phyloP scores from a whole-genome alignment of 768 basidiomycete species.

The Amanita molliuscula region DNA sequence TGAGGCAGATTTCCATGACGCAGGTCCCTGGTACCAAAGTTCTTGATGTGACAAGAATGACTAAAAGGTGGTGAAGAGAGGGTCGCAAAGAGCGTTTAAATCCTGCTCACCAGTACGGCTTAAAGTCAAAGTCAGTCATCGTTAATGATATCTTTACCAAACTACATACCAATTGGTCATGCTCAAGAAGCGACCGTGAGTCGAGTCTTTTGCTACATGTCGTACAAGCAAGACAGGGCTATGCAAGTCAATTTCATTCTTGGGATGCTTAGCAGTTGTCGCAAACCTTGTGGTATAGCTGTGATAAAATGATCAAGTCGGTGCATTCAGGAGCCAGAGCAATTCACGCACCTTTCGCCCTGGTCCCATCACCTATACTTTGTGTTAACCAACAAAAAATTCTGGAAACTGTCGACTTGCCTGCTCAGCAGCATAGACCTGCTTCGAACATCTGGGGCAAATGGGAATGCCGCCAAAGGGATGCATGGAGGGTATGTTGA shows the following conservation, averaged over 20 bases:
- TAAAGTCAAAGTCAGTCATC: neutral
- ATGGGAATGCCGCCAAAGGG: conserved; percentile 61
- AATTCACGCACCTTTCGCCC: conserved; percentile 62
- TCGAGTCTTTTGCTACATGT: conserved; percentile 72
- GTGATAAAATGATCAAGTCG: conserved; percentile 6
- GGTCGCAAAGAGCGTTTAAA: neutral
- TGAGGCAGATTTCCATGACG: conserved; percentile 62
- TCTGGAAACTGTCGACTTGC: conserved; percentile 23
- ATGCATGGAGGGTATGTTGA: conserved; percentile 37
- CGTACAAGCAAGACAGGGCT: conserved; percentile 77
- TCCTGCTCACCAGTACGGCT: conserved; percentile 43
- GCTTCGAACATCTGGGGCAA: conserved; percentile 66
- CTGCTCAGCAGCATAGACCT: conserved; percentile 87
- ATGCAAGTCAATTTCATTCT: conserved; percentile 7
- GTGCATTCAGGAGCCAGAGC: conserved; percentile 2
- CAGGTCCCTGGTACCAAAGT: conserved; percentile 68
- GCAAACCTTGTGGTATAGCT: conserved; percentile 75
- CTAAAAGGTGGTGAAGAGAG: conserved; percentile 25
- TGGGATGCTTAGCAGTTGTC: neutral
- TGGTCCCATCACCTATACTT: conserved; percentile 66
- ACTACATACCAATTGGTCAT: conserved; percentile 62
- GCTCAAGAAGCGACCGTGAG: conserved; percentile 68
- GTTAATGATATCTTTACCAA: neutral
- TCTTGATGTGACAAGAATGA: conserved; percentile 74
- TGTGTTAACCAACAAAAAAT: conserved; percentile 2